phyloP scores from a whole-genome alignment of 2,329 filamentous ascomycete species.

The Colletotrichum sublineola region DNA sequence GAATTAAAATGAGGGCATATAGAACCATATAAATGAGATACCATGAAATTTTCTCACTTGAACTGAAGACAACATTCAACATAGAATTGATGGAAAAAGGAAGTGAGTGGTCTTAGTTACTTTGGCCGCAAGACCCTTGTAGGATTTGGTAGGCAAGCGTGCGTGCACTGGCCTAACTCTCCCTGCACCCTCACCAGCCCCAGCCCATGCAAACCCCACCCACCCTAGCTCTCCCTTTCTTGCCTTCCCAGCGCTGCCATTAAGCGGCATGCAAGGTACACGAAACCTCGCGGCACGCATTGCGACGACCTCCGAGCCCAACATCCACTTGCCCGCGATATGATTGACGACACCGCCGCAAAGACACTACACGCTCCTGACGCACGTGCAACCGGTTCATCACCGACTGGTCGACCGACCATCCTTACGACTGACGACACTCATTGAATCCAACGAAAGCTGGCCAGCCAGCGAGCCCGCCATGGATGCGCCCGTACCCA shows the following conservation, averaged over 20 bases:
- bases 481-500: conserved; percentile 79
- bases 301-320: conserved; percentile 24
- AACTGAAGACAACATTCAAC: neutral
- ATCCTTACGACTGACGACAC: conserved; percentile 1
- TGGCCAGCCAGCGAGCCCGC: conserved; percentile 42
- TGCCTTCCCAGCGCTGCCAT: conserved; percentile 1
- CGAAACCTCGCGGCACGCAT: conserved; percentile 32
- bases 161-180: conserved; percentile 11
- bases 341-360: conserved; percentile 14
- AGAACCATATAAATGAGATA: neutral
- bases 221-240: conserved; percentile 17
- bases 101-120: neutral
- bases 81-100: no score
- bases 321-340: neutral
- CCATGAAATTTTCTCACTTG: neutral
- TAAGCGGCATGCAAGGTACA: conserved; percentile 18
- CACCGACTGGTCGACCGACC: neutral
- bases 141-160: neutral
- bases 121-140: neutral
- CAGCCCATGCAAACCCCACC: neutral
- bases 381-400: conserved; percentile 2
- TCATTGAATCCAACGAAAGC: neutral
- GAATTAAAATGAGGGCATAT: neutral
- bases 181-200: conserved; percentile 1
- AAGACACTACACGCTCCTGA: conserved; percentile 1